Evolutionary conservation across 257 asterid genomes (phyloP), one percentile per base, ranked within the genome.

Genomic region (Oldenlandia corymbosa): DNA sequence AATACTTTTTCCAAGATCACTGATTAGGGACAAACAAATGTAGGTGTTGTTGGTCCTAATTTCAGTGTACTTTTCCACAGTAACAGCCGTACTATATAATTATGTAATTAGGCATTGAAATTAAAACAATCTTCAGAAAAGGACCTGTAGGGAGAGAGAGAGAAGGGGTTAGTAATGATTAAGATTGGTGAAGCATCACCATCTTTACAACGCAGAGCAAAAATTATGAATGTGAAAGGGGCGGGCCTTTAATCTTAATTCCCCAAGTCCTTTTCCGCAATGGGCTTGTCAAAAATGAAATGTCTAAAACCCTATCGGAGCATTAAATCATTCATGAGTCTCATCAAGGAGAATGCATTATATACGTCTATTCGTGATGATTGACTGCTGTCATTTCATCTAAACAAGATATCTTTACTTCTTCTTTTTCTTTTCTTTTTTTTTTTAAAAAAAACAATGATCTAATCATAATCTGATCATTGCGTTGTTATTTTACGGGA

Each of bases 1-100:
- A 57, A 43, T 48, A 12, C 49, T 26, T 52, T 48, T 48, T 48
- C 39, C 9, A 47, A 39, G 43, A 59, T 68, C 37, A 48, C 64
- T 50, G 50, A 48, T 58, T 49, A 48, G 42, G 60, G 45, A 27
- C 54, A 68, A 48, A 59, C 41, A 24, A 26, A 8, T 16, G 12
- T 24, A 6, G 10, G 50, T 45, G 8, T 2, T 34, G 14, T 23
- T 52, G 20, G 48, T 32, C 27, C 58, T 57, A 26, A 30, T 67
- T 36, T 26, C 5, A 41, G 45, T 41, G 63, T 30, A 41, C 55
- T 66, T 66, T 16, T 18, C 12, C 17, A 1, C 21, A 17, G 62
- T n/a, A n/a, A n/a, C n/a, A n/a, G n/a, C n/a, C n/a, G n/a, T n/a
- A n/a, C n/a, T n/a, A n/a, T n/a, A n/a, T 6, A 56, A 66, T 1